These are phyloP conservation scores for Trametes villosa DNA, from an alignment of 768 basidiomycete genomes.

Conservation along the genomic window DNA sequence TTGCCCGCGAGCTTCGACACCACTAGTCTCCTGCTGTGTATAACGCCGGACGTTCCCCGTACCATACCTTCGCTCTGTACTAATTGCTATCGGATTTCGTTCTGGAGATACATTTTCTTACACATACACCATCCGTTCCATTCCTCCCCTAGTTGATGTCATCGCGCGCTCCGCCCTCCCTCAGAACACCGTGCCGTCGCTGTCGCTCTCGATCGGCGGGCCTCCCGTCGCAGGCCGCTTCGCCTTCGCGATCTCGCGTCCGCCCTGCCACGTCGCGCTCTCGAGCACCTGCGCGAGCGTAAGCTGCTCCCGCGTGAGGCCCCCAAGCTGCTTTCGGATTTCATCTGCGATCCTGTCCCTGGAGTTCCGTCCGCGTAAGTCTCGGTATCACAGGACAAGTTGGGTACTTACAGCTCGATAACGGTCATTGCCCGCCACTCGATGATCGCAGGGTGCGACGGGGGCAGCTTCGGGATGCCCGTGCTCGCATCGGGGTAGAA, in stretches of 20 bases:
- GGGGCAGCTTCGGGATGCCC: constrained; percentile 63
- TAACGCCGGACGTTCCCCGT: neutral
- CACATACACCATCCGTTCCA: neutral
- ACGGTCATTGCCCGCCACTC: constrained; percentile 98
- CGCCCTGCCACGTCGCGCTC: constrained; percentile 96
- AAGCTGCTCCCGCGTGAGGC: constrained; percentile 55
- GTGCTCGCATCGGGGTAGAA: constrained; percentile 50
- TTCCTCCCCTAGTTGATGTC: neutral
- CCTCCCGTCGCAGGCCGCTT: constrained; percentile 76
- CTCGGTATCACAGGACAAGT: neutral
- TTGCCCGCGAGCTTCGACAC: constrained; percentile 56
- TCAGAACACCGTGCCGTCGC: constrained; percentile 83
- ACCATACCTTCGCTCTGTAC: neutral
- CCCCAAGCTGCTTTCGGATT: constrained; percentile 60
- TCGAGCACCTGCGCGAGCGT: constrained; percentile 89
- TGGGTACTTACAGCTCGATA: constrained; percentile 73
- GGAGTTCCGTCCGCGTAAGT: neutral
- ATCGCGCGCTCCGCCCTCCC: neutral
- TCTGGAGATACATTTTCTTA: neutral
- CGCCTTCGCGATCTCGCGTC: constrained; percentile 86
- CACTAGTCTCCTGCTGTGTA: constrained; percentile 6
- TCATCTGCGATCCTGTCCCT: constrained; percentile 81
- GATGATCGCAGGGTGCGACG: constrained; percentile 88
- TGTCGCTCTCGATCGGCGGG: constrained; percentile 85
- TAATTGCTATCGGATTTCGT: neutral